A percentile compares a stretch with the other conserved stretches of the same genome.
Evolutionary conservation across 2,329 filamentous ascomycete species (phyloP).

Genomic region (Camillea tinctor): DNA sequence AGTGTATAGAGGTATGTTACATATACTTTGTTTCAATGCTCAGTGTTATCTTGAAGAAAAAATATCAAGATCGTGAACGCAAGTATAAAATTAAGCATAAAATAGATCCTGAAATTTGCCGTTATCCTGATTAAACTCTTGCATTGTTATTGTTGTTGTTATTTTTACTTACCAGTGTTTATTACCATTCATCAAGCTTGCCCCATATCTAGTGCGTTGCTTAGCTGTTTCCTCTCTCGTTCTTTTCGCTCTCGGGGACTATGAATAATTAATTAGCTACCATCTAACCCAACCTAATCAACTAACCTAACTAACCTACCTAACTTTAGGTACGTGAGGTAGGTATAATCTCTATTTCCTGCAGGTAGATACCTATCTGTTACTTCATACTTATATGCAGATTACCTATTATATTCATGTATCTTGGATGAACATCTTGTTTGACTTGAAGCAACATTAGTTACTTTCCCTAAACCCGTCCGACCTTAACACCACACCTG

Average conservation of each 20-base stretch:
- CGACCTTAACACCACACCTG: neutral
- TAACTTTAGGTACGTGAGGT: no score
- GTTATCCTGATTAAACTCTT: neutral
- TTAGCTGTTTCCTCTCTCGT: neutral
- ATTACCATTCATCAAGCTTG: neutral
- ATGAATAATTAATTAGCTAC: neutral
- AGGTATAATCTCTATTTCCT: no score
- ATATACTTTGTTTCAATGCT: neutral
- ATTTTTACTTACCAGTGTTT: neutral
- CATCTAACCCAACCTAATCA: no score
- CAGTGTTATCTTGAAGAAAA: neutral
- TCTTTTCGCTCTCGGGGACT: neutral
- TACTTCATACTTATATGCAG: no score
- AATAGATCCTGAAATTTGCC: neutral
- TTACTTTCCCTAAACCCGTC: no score
- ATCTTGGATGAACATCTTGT: neutral
- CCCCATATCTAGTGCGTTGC: neutral
- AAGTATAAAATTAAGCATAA: neutral
- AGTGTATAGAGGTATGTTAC: no score
- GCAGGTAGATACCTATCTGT: no score
- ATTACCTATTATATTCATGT: no score
- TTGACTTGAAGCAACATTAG: neutral
- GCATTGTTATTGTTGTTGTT: no score
- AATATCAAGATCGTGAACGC: neutral
- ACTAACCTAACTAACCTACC: no score